Base-by-base conservation (phyloP, 225 moss, liverwort and hornwort genomes). In the Polytrichum formosum region DNA sequence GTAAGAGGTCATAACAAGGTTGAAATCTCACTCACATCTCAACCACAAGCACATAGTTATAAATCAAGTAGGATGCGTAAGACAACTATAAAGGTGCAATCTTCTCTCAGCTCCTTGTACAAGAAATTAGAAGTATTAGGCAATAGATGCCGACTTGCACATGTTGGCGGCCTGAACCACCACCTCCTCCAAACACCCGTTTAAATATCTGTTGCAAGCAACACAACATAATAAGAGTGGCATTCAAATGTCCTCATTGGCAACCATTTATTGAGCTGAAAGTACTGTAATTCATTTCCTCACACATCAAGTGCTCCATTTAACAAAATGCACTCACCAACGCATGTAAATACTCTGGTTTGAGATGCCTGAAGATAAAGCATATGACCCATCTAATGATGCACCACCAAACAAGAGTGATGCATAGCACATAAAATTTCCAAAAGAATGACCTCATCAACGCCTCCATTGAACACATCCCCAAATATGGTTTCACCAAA, bases 101-200 rank as follows among this genome's bases (percentile, higher is more conserved):
- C 35, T 46, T 46, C 46, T 46, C 46, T 46, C 46, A 46, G 46
- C 2, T 46, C 13, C 13, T 2, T 13, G 0, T 46, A 3, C 46
- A 46, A 13, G 46, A 46, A 35, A 46, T 3, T 46, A 46, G 10
- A 37, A 13, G 46, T 13, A 46, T 13, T 13, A 46, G 46, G 3
- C 46, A 46, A 13, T 13, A 10, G 13, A 46, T 46, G 4, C 46
- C 46, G 67, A 85, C 85, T 82, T 82, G 78, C 64, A 79, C 83
- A 73, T 83, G 81, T 20, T 68, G 27, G 65, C 81, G 83, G n/a
- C 78, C 70, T 77, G 76, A 77, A 72, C 79, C 73, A 29, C 67
- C 71, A 56, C 83, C 83, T 73, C 89, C 89, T 73, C 89, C 89
- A 79, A 89, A 89, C 18, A 83, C 76, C 54, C 86, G 78, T 75